Conservation (phyloP, 2,329 filamentous ascomycete genomes). For the Neofusicoccum umdonicola region DNA sequence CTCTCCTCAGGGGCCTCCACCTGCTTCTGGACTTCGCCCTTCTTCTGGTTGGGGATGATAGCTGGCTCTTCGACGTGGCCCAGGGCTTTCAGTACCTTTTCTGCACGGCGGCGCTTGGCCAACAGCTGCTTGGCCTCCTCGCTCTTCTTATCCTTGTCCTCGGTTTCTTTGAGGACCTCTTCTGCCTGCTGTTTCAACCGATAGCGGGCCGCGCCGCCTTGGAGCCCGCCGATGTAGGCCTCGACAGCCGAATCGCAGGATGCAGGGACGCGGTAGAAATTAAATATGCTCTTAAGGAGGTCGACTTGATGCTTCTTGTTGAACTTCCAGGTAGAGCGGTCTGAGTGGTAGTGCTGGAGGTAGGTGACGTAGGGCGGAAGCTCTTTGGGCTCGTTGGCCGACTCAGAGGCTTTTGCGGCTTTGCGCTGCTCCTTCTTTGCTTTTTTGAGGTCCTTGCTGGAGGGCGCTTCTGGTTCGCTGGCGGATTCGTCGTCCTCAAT, state of each 20-base stretch:
- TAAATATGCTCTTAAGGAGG: constrained; percentile 79
- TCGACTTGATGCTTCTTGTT: constrained; percentile 90
- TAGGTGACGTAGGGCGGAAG: constrained; percentile 70
- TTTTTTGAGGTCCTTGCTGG: constrained; percentile 22
- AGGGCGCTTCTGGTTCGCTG: constrained; percentile 22
- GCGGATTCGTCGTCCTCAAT: constrained; percentile 16
- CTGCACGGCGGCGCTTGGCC: constrained; percentile 33
- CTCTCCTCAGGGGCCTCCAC: constrained; percentile 20
- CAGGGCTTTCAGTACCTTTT: constrained; percentile 31
- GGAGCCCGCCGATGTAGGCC: constrained; percentile 75
- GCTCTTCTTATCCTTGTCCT: constrained; percentile 17
- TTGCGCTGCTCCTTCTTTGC: constrained; percentile 24
- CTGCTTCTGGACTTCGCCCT: constrained; percentile 21
- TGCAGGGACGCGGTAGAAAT: constrained; percentile 67
- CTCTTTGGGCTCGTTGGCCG: constrained; percentile 34
- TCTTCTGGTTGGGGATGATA: background rate
- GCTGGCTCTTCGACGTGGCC: constrained; percentile 17
- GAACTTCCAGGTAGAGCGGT: constrained; percentile 81
- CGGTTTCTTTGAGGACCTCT: constrained; percentile 51
- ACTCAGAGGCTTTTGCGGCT: constrained; percentile 21
- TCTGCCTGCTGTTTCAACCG: constrained; percentile 66
- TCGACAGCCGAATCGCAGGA: constrained; percentile 68
- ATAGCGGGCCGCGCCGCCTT: constrained; percentile 67
- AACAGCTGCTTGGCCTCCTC: constrained; percentile 31
- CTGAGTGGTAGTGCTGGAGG: constrained; percentile 70